Percentiles rank a stretch among this genome's conserved stretches.
phyloP scores from a whole-genome alignment of 2,329 filamentous ascomycete species.

The Ascochyta fabae region DNA sequence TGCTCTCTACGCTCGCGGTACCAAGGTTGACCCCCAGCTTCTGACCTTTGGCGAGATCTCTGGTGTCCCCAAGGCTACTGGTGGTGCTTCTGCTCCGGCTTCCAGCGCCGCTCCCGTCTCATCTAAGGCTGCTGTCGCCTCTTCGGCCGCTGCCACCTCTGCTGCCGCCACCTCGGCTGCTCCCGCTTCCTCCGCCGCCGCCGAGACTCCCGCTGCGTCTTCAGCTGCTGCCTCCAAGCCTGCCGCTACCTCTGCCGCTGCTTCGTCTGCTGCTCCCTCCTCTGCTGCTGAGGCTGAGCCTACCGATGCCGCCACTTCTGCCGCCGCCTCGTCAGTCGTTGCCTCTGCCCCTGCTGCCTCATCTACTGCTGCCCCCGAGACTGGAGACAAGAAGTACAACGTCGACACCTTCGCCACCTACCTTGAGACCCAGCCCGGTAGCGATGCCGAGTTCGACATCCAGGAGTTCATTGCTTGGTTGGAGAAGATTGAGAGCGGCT shows the following conservation, averaged over 20 bases:
- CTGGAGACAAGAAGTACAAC: constrained; percentile 14
- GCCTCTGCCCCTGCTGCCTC: constrained; percentile 19
- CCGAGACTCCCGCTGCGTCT: background rate
- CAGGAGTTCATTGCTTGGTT: constrained; percentile 18
- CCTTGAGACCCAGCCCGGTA: constrained; percentile 16
- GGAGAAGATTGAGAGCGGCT: constrained; percentile 17
- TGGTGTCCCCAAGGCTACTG: constrained; percentile 27
- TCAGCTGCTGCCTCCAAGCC: constrained; percentile 7
- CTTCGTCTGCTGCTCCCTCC: constrained; percentile 7
- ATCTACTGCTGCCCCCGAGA: constrained; percentile 14
- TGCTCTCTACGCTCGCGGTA: constrained; percentile 46
- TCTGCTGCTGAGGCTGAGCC: constrained; percentile 12
- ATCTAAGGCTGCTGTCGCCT: constrained; percentile 7
- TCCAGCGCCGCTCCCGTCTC: constrained; percentile 21
- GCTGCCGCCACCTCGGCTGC: constrained; percentile 12
- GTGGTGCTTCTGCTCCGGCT: constrained; percentile 26
- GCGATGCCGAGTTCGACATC: constrained; percentile 13
- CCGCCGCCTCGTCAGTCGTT: constrained; percentile 12
- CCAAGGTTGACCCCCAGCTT: constrained; percentile 30
- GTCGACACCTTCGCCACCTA: constrained; percentile 7
- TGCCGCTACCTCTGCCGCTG: constrained; percentile 3
- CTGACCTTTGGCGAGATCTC: constrained; percentile 35
- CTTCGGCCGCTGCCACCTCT: constrained; percentile 13
- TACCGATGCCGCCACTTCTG: constrained; percentile 6
- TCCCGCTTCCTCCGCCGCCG: constrained; percentile 5